Evolutionary conservation across 257 asterid species (phyloP).

Genomic region (Solanum infundibuliforme): DNA sequence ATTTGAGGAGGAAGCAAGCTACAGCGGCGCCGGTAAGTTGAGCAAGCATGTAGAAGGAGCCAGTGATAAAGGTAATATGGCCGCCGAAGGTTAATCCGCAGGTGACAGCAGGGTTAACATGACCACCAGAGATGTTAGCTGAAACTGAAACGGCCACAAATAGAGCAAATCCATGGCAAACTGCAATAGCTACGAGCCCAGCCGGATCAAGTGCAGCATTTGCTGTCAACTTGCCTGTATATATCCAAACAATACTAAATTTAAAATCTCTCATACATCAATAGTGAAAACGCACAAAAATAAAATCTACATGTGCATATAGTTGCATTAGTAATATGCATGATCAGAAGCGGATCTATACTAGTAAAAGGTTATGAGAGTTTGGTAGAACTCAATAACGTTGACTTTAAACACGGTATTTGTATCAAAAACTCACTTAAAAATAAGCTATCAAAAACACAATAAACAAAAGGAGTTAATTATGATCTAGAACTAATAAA

Average conservation of each 20-base stretch:
- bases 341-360: background rate
- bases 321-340: background rate
- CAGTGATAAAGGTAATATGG: conserved; percentile 69
- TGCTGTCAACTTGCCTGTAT: background rate
- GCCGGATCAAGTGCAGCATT: conserved; percentile 10
- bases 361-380: background rate
- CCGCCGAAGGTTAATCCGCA: conserved; percentile 79
- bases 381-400: background rate
- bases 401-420: too few species aligned
- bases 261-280: background rate
- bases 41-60: conserved; percentile 65
- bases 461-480: too few species aligned
- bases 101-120: conserved; percentile 83
- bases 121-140: conserved; percentile 90
- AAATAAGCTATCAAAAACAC: too few species aligned
- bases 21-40: conserved; percentile 64
- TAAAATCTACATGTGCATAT: background rate
- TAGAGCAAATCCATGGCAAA: conserved; percentile 18
- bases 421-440: too few species aligned
- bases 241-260: background rate
- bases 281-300: background rate
- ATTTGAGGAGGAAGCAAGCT: conserved; percentile 46
- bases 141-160: conserved; percentile 72
- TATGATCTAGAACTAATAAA: too few species aligned
- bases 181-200: conserved; percentile 10